Percentiles rank a stretch among this genome's conserved stretches.
Conservation (phyloP, 441 rosid genomes). For the Geranium incanum region DNA sequence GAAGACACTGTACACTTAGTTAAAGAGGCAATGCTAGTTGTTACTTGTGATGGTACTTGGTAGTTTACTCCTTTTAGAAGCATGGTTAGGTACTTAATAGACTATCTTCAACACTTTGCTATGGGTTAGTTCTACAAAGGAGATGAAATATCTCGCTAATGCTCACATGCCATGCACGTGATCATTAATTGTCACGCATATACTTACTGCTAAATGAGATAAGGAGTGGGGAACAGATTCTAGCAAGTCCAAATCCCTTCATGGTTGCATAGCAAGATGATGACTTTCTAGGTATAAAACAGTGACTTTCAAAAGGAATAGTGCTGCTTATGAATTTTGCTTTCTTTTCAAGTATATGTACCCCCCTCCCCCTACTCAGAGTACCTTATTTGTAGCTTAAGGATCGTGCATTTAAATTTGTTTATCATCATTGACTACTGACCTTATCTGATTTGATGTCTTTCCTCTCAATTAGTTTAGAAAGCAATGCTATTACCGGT, state of each 20-base stretch:
- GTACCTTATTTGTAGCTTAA: background rate
- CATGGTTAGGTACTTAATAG: slow-evolving; percentile 2
- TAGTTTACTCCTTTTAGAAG: background rate
- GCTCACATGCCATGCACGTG: background rate
- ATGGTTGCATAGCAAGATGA: background rate
- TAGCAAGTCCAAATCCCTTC: background rate
- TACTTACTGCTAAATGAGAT: background rate
- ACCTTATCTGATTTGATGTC: background rate
- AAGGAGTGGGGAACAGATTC: background rate
- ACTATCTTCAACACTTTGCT: background rate
- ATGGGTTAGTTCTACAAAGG: background rate
- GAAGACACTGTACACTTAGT: background rate
- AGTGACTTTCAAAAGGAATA: background rate
- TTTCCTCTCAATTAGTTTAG: background rate
- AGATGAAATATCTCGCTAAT: background rate
- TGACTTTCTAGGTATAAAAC: background rate
- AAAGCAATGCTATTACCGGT: background rate
- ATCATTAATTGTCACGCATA: background rate
- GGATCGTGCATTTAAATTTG: background rate
- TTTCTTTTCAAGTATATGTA: slow-evolving; percentile 3
- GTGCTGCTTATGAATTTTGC: slow-evolving; percentile 5
- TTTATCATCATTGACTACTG: slow-evolving; percentile 5
- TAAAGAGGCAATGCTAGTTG: background rate
- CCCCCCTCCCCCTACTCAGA: background rate
- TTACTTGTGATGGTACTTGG: background rate